A percentile compares a stretch with the other conserved stretches of the same genome.
Conservation (phyloP, 352 stramenopile genomes). For the Phytopythium chamaehyphon region DNA sequence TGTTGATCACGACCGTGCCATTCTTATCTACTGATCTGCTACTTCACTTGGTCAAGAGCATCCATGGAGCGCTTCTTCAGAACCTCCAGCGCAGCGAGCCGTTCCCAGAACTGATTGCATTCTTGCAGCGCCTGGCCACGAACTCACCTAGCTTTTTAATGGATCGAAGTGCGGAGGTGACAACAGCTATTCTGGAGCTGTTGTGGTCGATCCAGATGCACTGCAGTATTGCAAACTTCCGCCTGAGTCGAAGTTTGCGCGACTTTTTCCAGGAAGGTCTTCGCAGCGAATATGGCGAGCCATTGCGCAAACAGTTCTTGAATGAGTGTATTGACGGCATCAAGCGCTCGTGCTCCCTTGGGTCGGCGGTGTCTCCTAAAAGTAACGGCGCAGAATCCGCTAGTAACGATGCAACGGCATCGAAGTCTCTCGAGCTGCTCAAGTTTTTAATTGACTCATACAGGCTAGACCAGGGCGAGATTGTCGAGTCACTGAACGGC, state of each 20-base stretch:
- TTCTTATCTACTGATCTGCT: constrained; percentile 72
- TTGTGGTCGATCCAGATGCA: constrained; percentile 84
- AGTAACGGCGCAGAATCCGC: constrained; percentile 8
- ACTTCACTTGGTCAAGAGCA: constrained; percentile 65
- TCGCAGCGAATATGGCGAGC: constrained; percentile 64
- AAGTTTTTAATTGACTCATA: constrained; percentile 89
- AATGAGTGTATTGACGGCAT: constrained; percentile 75
- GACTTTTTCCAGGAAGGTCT: constrained; percentile 84
- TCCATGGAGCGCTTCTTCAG: constrained; percentile 48
- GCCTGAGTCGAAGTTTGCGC: constrained; percentile 56
- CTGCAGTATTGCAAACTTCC: constrained; percentile 51
- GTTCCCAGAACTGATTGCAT: constrained; percentile 68
- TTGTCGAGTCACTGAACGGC: constrained; percentile 71
- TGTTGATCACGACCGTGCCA: constrained; percentile 72
- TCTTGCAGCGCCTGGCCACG: constrained; percentile 73
- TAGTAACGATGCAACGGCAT: constrained; percentile 42
- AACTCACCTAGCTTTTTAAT: constrained; percentile 69
- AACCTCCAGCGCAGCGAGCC: constrained; percentile 49
- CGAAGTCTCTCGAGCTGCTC: constrained; percentile 75
- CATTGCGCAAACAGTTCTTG: constrained; percentile 61
- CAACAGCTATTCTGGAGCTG: constrained; percentile 60
- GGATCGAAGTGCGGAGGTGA: constrained; percentile 57
- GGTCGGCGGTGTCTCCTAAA: constrained; percentile 5
- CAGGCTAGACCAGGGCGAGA: constrained; percentile 49
- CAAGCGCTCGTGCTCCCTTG: constrained; percentile 60